Evolutionary conservation across 108 stramenopile genomes (phyloP).

Genomic region (Cyclotella atomus): DNA sequence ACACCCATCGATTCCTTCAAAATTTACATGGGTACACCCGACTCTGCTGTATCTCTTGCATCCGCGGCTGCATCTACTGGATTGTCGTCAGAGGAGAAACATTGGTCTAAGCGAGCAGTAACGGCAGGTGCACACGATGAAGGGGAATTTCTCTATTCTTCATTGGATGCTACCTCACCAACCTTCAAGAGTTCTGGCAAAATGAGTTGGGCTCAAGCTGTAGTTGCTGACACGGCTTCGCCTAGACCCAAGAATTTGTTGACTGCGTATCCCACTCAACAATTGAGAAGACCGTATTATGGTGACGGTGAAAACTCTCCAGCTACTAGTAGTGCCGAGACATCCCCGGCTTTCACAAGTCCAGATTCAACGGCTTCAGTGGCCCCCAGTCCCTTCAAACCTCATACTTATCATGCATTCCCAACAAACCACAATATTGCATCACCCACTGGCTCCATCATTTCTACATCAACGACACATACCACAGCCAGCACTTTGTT

Average conservation of each 20-base stretch:
- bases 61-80: background rate
- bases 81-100: background rate
- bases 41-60: background rate
- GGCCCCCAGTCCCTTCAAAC: background rate
- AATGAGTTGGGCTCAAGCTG: background rate
- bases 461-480: conserved; percentile 6
- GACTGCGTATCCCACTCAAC: background rate
- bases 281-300: no score
- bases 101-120: background rate
- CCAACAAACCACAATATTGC: background rate
- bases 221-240: background rate
- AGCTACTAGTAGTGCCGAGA: background rate
- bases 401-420: background rate
- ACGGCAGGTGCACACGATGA: background rate
- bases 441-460: conserved; percentile 13
- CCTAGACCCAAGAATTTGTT: conserved; percentile 1
- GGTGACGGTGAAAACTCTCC: background rate
- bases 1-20: background rate
- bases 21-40: background rate
- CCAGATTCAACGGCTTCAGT: conserved; percentile 6
- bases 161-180: conserved; percentile 6
- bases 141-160: background rate
- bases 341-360: background rate
- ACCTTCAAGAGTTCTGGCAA: background rate
- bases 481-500: background rate